Base-by-base conservation (phyloP, 2,329 filamentous ascomycete species). In the Colletotrichum brevisporum region DNA sequence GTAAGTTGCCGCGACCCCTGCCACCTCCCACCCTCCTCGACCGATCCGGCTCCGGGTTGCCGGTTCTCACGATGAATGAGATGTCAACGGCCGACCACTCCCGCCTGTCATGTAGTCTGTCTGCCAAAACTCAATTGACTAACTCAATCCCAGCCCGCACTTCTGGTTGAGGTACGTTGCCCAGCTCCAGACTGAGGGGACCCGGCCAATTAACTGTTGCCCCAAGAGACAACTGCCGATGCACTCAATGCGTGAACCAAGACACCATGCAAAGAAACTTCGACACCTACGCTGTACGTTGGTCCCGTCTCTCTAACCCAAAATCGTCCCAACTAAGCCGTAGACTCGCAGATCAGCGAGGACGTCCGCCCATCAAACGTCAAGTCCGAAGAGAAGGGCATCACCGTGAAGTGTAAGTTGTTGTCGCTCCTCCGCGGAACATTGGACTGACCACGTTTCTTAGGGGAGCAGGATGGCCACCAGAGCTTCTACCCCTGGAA, bases 401-500 rank as follows among this genome's bases (percentile, higher is more conserved):
- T 83, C 6, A 74, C 78, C 27, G 73, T 83, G 10, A 69, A 76
- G 52, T 83, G 81, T 82, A 48, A 6, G 53, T 51, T 43, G 24
- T 47, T 16, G 5, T 36, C 8, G 36, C 2, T 39, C 9, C 18
- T 27, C 8, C 9, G 4, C 31, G 2, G 18, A 27, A 12, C n/a
- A 8, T 27, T 13, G 21, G 3, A 16, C 9, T 59, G 21, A 36
- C 26, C 12, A 54, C 68, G 73, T 65, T 70, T 6, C 39, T 52
- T n/a, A 93, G 91, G 91, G 91, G 86, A 86, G 63, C 83, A 85
- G 69, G 91, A 92, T 76, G 84, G 84, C 1, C 94, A 97, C 78
- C 76, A 83, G 52, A 94, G 92, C 79, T 79, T 83, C 26, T 97
- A 94, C 76, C 77, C 84, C 1, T 91, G 87, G 85, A 79, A 85